Base-by-base conservation (phyloP, 164 flowering plant genomes). In the Malania oleifera region DNA sequence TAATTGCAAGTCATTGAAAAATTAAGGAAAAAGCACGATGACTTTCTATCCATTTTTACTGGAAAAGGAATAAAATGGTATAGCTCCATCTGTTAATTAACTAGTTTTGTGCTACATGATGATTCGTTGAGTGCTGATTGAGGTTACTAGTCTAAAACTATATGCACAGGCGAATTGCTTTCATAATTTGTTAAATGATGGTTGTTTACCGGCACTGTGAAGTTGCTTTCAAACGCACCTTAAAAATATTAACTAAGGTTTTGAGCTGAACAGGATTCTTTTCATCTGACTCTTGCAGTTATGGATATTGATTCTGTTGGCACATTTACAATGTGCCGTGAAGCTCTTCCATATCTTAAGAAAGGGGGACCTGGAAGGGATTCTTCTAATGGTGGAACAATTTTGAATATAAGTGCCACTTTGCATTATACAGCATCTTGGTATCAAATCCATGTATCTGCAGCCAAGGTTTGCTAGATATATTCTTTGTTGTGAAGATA, bases 261-360 rank as follows among this genome's bases (percentile, higher is more conserved):
- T 29, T 40, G 22, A n/a, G 20, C 18, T 24, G 29, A 44, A 29
- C 31, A 26, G 24, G 2, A 11, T 27, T 29, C 43, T 26, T 43
- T 27, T 52, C 19, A 7, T 1, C 47, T 56, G 17, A 39, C 22
- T 15, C 24, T 39, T 75, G 75, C 82, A 93, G 99, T 93, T 58
- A 49, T 93, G 75, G 99, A 93, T 64, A 93, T 93, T 57, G 99
- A 93, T 77, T 70, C 99, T 27, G 96, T 93, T 57, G 99, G 99
- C 31, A 90, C 99, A 48, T 93, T 90, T 60, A 88, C 88, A 48
- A 93, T 93, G 99, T 93, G 96, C 74, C 91, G 79, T 56, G 92
- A 76, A 76, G 92, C 95, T 18, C 80, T 90, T 0, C 73, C 80
- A 52, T 90, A 87, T 71, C 84, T 93, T 27, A 87, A 88, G 73